Percentiles rank a stretch among this genome's conserved stretches.
These are phyloP conservation scores for Russula olivacea DNA, from an alignment of 768 basidiomycete genomes.

Conservation along the genomic window DNA sequence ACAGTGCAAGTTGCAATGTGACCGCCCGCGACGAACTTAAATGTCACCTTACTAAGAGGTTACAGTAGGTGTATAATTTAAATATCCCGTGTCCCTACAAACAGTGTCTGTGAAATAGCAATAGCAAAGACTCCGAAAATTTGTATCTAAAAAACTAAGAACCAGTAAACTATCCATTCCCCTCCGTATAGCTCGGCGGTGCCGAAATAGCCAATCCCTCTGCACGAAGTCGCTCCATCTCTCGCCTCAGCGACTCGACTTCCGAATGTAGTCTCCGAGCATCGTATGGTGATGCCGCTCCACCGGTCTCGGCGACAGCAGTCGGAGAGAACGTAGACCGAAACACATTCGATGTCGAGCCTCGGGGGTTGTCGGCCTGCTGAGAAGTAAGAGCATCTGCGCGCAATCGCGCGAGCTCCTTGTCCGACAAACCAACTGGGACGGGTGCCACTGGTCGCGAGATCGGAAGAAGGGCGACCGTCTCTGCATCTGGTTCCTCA, in stretches of 20 bases:
- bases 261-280: conserved; percentile 23
- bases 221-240: conserved; percentile 27
- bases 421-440: conserved; percentile 5
- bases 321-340: not conserved
- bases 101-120: not conserved
- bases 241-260: conserved; percentile 29
- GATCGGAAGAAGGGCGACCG: not conserved
- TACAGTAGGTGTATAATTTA: not conserved
- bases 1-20: no score
- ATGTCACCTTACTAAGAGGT: no score
- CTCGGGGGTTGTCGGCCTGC: not conserved
- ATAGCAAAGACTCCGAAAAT: no score
- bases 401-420: conserved; percentile 15
- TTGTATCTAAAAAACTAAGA: not conserved
- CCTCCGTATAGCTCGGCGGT: conserved; percentile 26
- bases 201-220: conserved; percentile 23
- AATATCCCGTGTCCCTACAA: not conserved
- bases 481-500: not conserved
- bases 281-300: not conserved
- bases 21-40: no score
- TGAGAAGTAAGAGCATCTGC: not conserved
- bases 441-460: not conserved
- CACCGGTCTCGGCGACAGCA: not conserved
- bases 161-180: not conserved
- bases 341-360: not conserved